Evolutionary conservation across 1,284 basidiomycete species (phyloP).

Genomic region (Cryptococcus amylolentus): DNA sequence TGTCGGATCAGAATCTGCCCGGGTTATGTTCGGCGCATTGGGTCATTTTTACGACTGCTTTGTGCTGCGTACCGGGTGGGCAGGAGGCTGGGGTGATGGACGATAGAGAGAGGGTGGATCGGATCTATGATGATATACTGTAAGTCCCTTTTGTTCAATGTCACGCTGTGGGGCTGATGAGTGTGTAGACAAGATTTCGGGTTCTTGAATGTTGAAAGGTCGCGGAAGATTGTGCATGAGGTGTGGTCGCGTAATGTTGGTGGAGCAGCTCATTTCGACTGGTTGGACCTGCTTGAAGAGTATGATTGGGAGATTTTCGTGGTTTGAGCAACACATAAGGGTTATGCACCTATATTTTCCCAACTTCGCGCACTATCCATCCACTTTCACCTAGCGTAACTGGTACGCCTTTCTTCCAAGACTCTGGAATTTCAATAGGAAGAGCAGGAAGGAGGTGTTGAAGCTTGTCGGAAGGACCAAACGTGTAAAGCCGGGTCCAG

Average conservation of each 20-base stretch:
- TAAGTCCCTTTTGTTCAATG: conserved; percentile 10
- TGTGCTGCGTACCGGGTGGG: conserved; percentile 21
- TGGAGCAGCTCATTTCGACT: conserved; percentile 28
- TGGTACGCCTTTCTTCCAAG: no score
- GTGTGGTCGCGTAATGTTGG: conserved; percentile 30
- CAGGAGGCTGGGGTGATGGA: conserved; percentile 19
- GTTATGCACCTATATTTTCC: no score
- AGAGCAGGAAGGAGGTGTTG: conserved; percentile 2
- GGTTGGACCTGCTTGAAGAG: conserved; percentile 33
- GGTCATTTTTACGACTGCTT: conserved; percentile 33
- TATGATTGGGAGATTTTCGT: conserved; percentile 38
- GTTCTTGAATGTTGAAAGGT: conserved; percentile 31
- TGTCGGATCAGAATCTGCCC: conserved; percentile 32
- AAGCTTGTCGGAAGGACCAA: neutral
- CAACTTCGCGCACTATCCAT: no score
- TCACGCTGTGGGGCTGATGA: neutral
- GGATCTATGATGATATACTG: conserved; percentile 30
- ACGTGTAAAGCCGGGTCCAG: conserved; percentile 14
- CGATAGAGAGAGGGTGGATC: conserved; percentile 25
- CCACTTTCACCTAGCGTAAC: no score
- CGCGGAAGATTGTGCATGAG: conserved; percentile 30
- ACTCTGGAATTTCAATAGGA: neutral
- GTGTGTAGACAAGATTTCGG: conserved; percentile 20
- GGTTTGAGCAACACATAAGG: conserved; percentile 1
- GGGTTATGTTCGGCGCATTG: conserved; percentile 35